Base-by-base conservation (phyloP, 495 filamentous ascomycete species). In the Podospora bellae-mahoneyi region DNA sequence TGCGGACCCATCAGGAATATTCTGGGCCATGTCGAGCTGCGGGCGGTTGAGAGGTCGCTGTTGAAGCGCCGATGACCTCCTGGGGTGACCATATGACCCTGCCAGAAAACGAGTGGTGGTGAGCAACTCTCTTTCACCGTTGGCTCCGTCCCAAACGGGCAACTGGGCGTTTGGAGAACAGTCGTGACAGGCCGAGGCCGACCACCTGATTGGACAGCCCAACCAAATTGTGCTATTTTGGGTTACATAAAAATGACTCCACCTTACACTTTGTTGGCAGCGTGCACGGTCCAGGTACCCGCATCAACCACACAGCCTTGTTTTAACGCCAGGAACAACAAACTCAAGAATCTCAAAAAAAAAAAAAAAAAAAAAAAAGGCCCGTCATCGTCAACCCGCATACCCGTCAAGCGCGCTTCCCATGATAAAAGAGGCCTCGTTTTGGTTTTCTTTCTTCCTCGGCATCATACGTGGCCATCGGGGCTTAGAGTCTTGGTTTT, bases 171-270 rank as follows among this genome's bases (percentile, higher is more conserved):
- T 64, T 75, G 61, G 68, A 65, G 63, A 65, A 44, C 18, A 39
- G 64, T 59, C 67, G 66, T 34, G 16, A 55, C n/a, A 53, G 64
- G 60, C 64, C 32, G 55, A 4, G 56, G 15, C 62, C 59, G 44
- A 53, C 53, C 26, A 19, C 16, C 44, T 77, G 71, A 76, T 77
- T 77, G 75, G 75, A 58, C 62, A 10, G 28, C 19, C 23, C 48
- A 30, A 26, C 5, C 13, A 19, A 30, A 53, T 7, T 7, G 23
- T 73, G 68, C 73, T 76, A 76, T 69, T 75, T 76, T 73, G 48
- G 60, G 68, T 30, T 23, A 60, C 48, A 19, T 7, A 58, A 9
- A 20, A 20, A 20, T 58, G 55, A 23, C 16, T 28, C 28, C 59
- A 2, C 59, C 32, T 7, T 16, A 18, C 2, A 27, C 6, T 7